Conservation (phyloP, 2,329 filamentous ascomycete species). For the Talaromyces sp. region DNA sequence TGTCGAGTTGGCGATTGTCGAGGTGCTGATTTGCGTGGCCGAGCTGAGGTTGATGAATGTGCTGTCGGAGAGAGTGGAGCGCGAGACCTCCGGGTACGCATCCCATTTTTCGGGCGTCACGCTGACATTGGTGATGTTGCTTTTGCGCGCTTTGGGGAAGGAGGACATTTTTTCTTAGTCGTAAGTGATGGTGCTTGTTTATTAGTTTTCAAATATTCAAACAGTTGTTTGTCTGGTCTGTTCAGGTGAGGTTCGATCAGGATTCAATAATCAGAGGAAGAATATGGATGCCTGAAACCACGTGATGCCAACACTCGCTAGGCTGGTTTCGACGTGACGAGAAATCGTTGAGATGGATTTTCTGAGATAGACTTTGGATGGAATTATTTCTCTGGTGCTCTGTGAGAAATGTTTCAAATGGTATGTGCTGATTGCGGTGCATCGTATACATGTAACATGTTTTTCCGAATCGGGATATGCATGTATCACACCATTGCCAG, state of each 20-base stretch:
- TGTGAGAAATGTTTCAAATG: too few relatives aligned
- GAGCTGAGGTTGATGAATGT: constrained; percentile 14
- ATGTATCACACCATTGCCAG: too few relatives aligned
- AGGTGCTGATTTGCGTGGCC: constrained; percentile 10
- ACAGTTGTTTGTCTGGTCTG: not conserved
- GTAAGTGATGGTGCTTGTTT: not conserved
- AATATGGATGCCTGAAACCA: constrained; percentile 2
- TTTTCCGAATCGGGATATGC: not conserved
- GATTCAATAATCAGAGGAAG: not conserved
- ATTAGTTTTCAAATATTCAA: too few relatives aligned
- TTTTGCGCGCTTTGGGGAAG: constrained; percentile 15
- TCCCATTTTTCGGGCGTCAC: constrained; percentile 16
- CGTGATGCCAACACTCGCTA: not conserved
- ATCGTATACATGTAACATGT: too few relatives aligned
- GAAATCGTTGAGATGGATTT: not conserved
- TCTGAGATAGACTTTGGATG: not conserved
- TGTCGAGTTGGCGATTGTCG: not conserved
- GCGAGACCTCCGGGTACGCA: constrained; percentile 13
- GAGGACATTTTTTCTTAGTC: constrained; percentile 11
- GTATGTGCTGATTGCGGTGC: not conserved
- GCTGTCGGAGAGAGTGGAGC: constrained; percentile 13
- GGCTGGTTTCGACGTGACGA: not conserved
- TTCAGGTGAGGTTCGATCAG: not conserved
- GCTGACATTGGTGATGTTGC: constrained; percentile 13
- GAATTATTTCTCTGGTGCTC: too few relatives aligned